Percentiles rank a stretch among this genome's conserved stretches.
phyloP scores from a whole-genome alignment of 1,139 yeast species.

The Saccharomyces hybrid region DNA sequence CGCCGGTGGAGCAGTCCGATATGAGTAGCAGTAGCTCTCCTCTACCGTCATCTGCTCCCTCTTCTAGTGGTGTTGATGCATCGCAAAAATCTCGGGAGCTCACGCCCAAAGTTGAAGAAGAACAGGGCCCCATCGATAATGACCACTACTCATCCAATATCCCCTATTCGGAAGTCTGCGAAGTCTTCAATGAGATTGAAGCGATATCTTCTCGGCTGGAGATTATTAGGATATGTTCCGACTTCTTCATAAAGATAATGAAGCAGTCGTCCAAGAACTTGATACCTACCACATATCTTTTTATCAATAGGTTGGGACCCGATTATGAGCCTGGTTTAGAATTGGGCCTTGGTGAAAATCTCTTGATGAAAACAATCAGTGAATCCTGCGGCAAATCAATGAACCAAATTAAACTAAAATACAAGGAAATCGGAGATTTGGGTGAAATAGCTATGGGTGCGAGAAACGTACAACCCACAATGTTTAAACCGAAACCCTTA shows the following conservation, averaged over 20 bases:
- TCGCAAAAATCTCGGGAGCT: background rate
- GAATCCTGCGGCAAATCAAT: slow-evolving; percentile 82
- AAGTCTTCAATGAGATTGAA: slow-evolving; percentile 69
- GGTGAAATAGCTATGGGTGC: slow-evolving; percentile 85
- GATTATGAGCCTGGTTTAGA: slow-evolving; percentile 86
- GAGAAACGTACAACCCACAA: slow-evolving; percentile 76
- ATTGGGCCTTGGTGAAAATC: slow-evolving; percentile 83
- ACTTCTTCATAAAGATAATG: slow-evolving; percentile 59
- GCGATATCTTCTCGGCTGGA: slow-evolving; percentile 72
- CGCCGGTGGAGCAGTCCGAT: background rate
- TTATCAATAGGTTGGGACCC: slow-evolving; percentile 85
- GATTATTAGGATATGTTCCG: slow-evolving; percentile 66
- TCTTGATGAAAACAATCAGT: slow-evolving; percentile 78
- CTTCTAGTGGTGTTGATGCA: background rate
- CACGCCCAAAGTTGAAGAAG: background rate
- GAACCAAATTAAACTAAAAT: slow-evolving; percentile 64
- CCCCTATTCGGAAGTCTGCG: slow-evolving; percentile 57
- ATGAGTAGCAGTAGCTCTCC: background rate
- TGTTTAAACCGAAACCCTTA: slow-evolving; percentile 85
- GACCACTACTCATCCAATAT: slow-evolving; percentile 10
- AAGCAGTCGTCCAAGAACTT: slow-evolving; percentile 51
- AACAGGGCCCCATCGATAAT: background rate
- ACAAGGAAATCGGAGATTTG: slow-evolving; percentile 76
- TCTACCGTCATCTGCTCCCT: background rate
- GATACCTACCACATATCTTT: slow-evolving; percentile 67